Conservation (phyloP, 2,329 filamentous ascomycete species). For the Hypocreales sp. region DNA sequence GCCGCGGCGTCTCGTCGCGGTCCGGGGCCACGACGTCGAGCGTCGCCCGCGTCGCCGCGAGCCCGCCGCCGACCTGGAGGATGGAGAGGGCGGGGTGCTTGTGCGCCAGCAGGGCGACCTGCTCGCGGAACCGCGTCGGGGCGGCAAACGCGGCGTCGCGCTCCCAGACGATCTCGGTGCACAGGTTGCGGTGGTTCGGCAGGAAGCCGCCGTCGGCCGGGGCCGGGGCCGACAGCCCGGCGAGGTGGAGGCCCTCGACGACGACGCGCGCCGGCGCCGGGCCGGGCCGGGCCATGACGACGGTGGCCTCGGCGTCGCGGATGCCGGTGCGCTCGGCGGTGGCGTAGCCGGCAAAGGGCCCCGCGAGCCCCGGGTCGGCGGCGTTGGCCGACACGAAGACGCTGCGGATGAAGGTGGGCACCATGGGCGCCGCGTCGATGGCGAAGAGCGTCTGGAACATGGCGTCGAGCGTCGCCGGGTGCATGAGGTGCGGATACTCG, state of each 20-base stretch:
- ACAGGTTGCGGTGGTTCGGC: conserved; percentile 31
- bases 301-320: conserved; percentile 23
- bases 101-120: conserved; percentile 20
- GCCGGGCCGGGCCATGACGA: conserved; percentile 24
- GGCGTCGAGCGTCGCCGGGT: conserved; percentile 40
- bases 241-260: conserved; percentile 29
- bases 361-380: conserved; percentile 13
- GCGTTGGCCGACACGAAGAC: conserved; percentile 28
- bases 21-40: conserved; percentile 11
- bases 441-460: conserved; percentile 38
- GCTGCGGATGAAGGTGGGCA: conserved; percentile 28
- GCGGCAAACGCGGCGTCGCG: conserved; percentile 16
- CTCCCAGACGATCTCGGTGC: conserved; percentile 32
- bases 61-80: conserved; percentile 20
- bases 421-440: conserved; percentile 28
- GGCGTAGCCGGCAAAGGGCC: conserved; percentile 26
- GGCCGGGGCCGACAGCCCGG: conserved; percentile 14
- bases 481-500: conserved; percentile 39
- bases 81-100: conserved; percentile 22
- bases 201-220: conserved; percentile 21
- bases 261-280: conserved; percentile 20
- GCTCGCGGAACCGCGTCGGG: conserved; percentile 7
- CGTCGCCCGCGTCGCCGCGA: conserved; percentile 7
- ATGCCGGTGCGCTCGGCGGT: conserved; percentile 18
- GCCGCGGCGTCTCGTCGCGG: conserved; percentile 11